Percentiles rank a stretch among this genome's conserved stretches.
phyloP scores from a whole-genome alignment of 345 rosid genomes.

The Euphorbia tirucalli region DNA sequence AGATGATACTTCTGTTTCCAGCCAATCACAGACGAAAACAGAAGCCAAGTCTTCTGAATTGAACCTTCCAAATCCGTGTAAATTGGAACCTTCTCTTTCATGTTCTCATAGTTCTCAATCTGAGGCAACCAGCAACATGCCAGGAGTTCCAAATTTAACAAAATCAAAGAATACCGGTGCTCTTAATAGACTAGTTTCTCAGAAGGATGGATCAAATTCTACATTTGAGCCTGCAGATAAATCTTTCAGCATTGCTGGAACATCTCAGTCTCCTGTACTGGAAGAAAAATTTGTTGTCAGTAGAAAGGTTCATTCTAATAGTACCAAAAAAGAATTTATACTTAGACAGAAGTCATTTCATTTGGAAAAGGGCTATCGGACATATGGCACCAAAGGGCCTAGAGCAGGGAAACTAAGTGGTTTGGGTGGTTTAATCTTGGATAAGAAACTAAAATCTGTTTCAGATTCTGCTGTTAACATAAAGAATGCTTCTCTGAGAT shows the following conservation, averaged over 20 bases:
- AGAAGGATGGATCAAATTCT: conserved; percentile 46
- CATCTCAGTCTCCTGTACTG: conserved; percentile 49
- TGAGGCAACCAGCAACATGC: conserved; percentile 34
- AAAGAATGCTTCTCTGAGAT: conserved; percentile 47
- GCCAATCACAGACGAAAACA: conserved; percentile 36
- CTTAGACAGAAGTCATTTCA: conserved; percentile 74
- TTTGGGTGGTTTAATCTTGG: conserved; percentile 51
- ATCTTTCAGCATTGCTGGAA: conserved; percentile 38
- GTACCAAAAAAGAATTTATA: conserved; percentile 62
- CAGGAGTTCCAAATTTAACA: conserved; percentile 32
- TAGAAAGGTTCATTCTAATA: conserved; percentile 56
- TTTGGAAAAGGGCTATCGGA: conserved; percentile 53
- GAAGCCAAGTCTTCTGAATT: conserved; percentile 46
- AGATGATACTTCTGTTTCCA: conserved; percentile 27
- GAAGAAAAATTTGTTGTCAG: conserved; percentile 62
- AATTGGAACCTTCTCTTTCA: conserved; percentile 39
- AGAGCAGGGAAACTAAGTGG: conserved; percentile 52
- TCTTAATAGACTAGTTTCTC: conserved; percentile 38
- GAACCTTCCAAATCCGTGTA: conserved; percentile 45
- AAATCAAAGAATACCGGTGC: conserved; percentile 49
- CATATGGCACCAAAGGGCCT: conserved; percentile 60
- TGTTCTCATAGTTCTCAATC: conserved; percentile 42
- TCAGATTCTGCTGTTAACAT: conserved; percentile 46
- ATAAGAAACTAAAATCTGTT: conserved; percentile 56
- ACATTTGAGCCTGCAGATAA: conserved; percentile 43